phyloP scores from a whole-genome alignment of 805 yeast genomes.

The Suhomyces tanzawaensis region DNA sequence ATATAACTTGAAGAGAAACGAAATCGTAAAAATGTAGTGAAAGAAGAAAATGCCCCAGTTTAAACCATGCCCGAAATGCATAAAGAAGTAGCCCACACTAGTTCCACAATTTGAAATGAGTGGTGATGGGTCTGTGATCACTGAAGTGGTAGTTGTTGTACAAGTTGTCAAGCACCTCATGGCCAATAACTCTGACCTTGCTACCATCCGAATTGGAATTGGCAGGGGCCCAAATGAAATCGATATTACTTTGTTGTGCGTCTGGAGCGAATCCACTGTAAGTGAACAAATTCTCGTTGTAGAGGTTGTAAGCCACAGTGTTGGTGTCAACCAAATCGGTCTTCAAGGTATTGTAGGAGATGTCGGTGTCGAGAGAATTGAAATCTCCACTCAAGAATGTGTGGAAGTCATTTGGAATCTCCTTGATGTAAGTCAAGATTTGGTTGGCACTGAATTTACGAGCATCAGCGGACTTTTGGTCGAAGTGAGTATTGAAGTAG shows the following conservation, averaged over 20 bases:
- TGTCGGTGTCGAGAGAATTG: conserved; percentile 35
- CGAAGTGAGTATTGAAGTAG: conserved; percentile 49
- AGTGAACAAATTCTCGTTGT: conserved; percentile 33
- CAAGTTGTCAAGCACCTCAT: conserved; percentile 35
- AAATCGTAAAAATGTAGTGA: too few species aligned
- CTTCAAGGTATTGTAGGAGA: conserved; percentile 33
- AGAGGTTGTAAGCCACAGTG: conserved; percentile 2
- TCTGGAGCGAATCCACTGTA: conserved; percentile 38
- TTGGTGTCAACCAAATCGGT: conserved; percentile 32
- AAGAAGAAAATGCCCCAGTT: too few species aligned
- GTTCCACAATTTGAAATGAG: conserved; percentile 21
- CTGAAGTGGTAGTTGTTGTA: conserved; percentile 36
- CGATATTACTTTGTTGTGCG: conserved; percentile 31
- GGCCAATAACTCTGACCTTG: conserved; percentile 20
- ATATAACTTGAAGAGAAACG: too few species aligned
- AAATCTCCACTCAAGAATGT: conserved; percentile 56
- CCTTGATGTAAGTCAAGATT: conserved; percentile 19
- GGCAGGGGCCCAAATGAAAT: conserved; percentile 34
- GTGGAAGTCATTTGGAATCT: conserved; percentile 25
- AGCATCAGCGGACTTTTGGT: conserved; percentile 46
- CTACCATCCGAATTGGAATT: conserved; percentile 17
- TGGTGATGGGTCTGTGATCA: conserved; percentile 48
- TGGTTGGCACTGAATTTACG: conserved; percentile 45
- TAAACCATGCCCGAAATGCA: too few species aligned
- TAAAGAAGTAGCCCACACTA: too few species aligned